Base-by-base conservation (phyloP, 1,139 yeast species). In the Pichia sp. region DNA sequence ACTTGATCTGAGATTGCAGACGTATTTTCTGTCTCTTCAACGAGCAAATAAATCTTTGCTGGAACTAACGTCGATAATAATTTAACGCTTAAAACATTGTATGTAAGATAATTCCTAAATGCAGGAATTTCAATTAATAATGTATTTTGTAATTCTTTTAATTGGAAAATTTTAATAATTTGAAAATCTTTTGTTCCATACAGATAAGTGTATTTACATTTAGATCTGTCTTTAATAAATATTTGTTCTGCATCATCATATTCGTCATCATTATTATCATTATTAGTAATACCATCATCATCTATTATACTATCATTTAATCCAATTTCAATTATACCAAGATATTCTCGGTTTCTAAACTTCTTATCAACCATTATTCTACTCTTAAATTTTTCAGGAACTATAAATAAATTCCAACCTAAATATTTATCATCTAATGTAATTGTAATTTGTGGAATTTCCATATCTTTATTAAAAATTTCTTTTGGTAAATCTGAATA, bases 231-330 rank as follows among this genome's bases (percentile, higher is more conserved):
- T 7, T n/a, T 9, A 7, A 65, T 55, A 56, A 78, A 79, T 40
- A 79, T 66, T 54, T 79, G 83, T 56, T 76, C 81, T 44, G 75
- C 79, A 54, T 78, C 83, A 51, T 76, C 79, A 53, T 67, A 78
- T 3, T 72, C 78, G 2, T 58, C 52, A 18, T 39, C 51, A n/a
- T 56, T 58, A 2, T 48, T 57, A 6, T 54, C 55, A 2, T 48
- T 49, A 3, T 47, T 18, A 18, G 18, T 18, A 18, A 18, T 18
- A 18, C 18, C 43, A 9, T 34, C 38, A 10, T 48, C 51, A 10
- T 2, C 30, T 10, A 2, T 6, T 10, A 10, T 27, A 27, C 27
- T 5, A 5, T 29, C 42, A 7, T 36, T 35, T 5, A 40, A 7
- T 6, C 7, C 26, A 7, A 42, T 34, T 8, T 10, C 18, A 32